Evolutionary conservation across 306 rosid genomes (phyloP).

Genomic region (Canavalia gladiata): DNA sequence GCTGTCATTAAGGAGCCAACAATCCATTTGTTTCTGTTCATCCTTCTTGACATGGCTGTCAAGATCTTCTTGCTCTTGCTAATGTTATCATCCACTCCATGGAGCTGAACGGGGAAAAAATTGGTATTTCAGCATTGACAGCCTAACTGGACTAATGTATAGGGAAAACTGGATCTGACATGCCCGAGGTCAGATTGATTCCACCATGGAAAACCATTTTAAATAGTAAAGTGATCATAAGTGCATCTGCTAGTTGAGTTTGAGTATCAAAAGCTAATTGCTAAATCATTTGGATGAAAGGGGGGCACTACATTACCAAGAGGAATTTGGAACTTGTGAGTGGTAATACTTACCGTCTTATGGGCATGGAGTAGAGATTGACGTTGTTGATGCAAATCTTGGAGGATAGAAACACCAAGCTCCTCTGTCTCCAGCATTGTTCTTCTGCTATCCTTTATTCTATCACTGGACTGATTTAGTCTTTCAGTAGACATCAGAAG

Average conservation of each 20-base stretch:
- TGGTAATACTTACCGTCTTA: conserved; percentile 46
- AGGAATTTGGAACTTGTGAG: conserved; percentile 1
- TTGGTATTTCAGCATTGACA: not conserved
- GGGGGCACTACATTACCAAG: not conserved
- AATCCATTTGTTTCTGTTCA: conserved; percentile 71
- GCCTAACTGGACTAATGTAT: not conserved
- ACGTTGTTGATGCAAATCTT: conserved; percentile 74
- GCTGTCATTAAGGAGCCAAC: conserved; percentile 58
- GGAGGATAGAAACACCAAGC: conserved; percentile 72
- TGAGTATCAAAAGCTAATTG: conserved; percentile 32
- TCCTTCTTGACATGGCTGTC: conserved; percentile 68
- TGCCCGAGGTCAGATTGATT: conserved; percentile 26
- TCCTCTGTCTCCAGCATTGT: conserved; percentile 73
- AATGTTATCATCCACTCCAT: conserved; percentile 66
- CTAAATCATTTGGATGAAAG: not conserved
- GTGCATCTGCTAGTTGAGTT: conserved; percentile 12
- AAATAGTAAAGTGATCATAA: conserved; percentile 17
- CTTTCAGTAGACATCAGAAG: conserved; percentile 67
- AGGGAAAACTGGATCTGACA: conserved; percentile 29
- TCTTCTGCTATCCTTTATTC: conserved; percentile 66
- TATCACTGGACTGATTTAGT: conserved; percentile 67
- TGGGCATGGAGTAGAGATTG: conserved; percentile 69
- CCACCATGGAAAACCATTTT: not conserved
- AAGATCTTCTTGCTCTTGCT: conserved; percentile 67
- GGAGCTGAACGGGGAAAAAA: conserved; percentile 52